Conservation (phyloP, 768 basidiomycete genomes). For the Pisolithus sp. region DNA sequence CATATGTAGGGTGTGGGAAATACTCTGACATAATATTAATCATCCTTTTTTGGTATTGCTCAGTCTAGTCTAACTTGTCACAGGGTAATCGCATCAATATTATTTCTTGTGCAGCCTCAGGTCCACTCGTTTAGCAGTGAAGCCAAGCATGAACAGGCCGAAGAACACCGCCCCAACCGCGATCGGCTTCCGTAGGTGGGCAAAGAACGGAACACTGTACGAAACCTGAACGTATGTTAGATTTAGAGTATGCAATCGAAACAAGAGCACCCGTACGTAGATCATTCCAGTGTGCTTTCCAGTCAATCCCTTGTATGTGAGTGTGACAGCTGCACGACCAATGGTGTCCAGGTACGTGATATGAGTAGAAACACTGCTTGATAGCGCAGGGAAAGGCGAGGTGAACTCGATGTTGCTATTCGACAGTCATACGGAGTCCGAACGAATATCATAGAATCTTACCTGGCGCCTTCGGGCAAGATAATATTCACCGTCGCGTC, state of each 20-base stretch:
- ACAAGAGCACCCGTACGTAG: constrained; percentile 54
- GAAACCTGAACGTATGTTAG: constrained; percentile 54
- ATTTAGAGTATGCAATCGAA: constrained; percentile 1
- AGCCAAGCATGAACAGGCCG: constrained; percentile 50
- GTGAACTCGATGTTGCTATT: constrained; percentile 69
- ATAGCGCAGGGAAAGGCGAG: constrained; percentile 71
- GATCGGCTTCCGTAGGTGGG: constrained; percentile 84
- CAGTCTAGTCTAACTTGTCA: not conserved
- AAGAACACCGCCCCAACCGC: constrained; percentile 70
- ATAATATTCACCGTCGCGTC: constrained; percentile 74
- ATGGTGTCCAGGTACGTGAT: constrained; percentile 87
- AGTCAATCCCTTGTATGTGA: constrained; percentile 70
- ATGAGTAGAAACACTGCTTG: constrained; percentile 57
- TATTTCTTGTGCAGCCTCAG: constrained; percentile 42
- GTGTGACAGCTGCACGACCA: constrained; percentile 74
- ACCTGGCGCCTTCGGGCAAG: constrained; percentile 95
- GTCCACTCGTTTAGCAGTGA: constrained; percentile 46
- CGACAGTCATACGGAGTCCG: constrained; percentile 2
- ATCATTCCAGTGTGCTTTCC: constrained; percentile 74
- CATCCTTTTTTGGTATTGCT: not conserved
- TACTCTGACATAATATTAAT: not conserved
- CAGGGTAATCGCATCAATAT: constrained; percentile 12
- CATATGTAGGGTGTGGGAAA: not conserved
- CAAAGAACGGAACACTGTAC: constrained; percentile 73
- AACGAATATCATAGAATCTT: constrained; percentile 29